phyloP scores from a whole-genome alignment of 2,329 filamentous ascomycete species.

The Chaetothyriales sp. region DNA sequence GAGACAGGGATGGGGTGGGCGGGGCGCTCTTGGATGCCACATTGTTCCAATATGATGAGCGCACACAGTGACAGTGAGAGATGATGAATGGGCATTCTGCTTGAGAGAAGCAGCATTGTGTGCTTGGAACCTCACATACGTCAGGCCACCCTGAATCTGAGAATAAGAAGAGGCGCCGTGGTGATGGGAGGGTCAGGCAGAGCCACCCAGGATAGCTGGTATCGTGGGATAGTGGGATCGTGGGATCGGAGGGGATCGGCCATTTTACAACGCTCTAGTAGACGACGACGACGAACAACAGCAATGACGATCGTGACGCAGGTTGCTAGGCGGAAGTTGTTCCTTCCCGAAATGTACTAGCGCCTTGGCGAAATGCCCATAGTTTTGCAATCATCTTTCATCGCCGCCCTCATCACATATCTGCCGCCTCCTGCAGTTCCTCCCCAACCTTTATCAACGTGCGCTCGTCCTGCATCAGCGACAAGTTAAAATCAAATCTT shows the following conservation, averaged over 20 bases:
- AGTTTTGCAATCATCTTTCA: background rate
- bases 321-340: background rate
- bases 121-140: no score
- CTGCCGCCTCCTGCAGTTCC: background rate
- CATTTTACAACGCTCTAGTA: background rate
- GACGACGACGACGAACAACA: background rate
- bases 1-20: conserved; percentile 72
- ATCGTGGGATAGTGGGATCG: background rate
- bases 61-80: background rate
- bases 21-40: conserved; percentile 82
- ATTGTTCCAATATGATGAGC: conserved; percentile 68
- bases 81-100: background rate
- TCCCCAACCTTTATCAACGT: background rate
- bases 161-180: background rate
- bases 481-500: background rate
- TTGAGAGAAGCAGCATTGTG: background rate
- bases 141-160: no score
- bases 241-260: background rate
- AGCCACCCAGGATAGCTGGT: no score
- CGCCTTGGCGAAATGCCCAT: background rate
- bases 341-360: background rate
- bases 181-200: no score
- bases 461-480: no score
- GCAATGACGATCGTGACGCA: background rate
- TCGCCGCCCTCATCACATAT: background rate